Percentiles rank a stretch among this genome's conserved stretches.
Evolutionary conservation across 2,329 filamentous ascomycete species (phyloP).

Genomic region (Aquanectria penicillioides): DNA sequence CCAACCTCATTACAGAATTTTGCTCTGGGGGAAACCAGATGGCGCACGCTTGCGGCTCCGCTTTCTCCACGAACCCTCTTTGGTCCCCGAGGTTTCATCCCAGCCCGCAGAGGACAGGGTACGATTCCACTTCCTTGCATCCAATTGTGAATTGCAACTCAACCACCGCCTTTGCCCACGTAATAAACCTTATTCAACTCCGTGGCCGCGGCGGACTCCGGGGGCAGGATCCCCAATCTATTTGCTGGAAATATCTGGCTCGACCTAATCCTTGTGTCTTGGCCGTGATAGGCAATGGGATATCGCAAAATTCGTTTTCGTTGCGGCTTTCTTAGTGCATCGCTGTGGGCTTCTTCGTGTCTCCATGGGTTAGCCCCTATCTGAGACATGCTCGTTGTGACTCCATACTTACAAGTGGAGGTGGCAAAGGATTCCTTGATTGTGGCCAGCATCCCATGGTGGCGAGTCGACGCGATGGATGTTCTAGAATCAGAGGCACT

Average conservation of each 20-base stretch:
- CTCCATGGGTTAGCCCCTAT: no score
- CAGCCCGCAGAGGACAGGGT: conserved; percentile 5
- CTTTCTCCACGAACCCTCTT: background rate
- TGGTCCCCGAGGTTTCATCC: background rate
- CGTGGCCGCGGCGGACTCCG: background rate
- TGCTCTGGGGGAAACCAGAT: background rate
- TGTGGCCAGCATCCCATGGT: no score
- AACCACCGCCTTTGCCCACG: background rate
- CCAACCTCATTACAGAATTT: background rate
- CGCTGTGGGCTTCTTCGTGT: no score
- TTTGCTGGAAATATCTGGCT: background rate
- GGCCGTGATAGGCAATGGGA: no score
- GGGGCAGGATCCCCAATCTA: background rate
- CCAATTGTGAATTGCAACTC: background rate
- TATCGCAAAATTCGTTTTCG: no score
- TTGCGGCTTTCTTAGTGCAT: no score
- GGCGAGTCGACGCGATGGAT: no score
- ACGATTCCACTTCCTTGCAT: conserved; percentile 21
- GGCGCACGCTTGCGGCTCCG: conserved; percentile 16
- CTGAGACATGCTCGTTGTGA: no score
- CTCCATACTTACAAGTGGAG: no score
- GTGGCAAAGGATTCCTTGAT: no score
- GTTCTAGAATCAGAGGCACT: no score
- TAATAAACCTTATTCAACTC: conserved; percentile 5
- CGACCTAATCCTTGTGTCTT: no score